phyloP scores from a whole-genome alignment of 2,329 filamentous ascomycete species.

The Pestalotiopsis sp. region DNA sequence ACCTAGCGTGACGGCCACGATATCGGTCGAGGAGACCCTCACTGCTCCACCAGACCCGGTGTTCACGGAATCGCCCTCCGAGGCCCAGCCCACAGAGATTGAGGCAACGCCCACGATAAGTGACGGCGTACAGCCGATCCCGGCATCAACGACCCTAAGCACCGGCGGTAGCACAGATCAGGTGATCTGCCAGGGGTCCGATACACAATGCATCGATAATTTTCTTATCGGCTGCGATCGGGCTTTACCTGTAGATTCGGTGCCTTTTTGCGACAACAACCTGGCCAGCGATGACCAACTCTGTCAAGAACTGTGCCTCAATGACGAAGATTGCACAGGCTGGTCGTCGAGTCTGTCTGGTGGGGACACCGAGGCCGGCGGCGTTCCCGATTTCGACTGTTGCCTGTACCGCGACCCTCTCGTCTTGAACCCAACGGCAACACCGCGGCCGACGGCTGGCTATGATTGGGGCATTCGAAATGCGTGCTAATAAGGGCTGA shows the following conservation, averaged over 20 bases:
- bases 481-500: not conserved
- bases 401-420: not conserved
- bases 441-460: not conserved
- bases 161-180: not conserved
- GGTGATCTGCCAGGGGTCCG: not conserved
- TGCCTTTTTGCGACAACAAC: not conserved
- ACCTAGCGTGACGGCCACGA: not conserved
- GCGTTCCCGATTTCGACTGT: not conserved
- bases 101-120: not conserved
- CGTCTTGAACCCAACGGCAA: not conserved
- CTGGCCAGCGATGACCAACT: not conserved
- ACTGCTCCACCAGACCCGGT: not conserved
- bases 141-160: not conserved
- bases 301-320: not conserved
- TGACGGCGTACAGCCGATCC: too few species aligned
- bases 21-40: not conserved
- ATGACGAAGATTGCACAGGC: not conserved
- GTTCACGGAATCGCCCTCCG: not conserved
- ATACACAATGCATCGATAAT: not conserved
- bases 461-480: not conserved
- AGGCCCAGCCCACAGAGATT: not conserved
- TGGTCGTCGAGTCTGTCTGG: not conserved
- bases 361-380: not conserved
- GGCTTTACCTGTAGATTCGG: not conserved
- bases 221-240: not conserved